Conservation (phyloP, 73 alveolate genomes). For the Halteria grandinella region DNA sequence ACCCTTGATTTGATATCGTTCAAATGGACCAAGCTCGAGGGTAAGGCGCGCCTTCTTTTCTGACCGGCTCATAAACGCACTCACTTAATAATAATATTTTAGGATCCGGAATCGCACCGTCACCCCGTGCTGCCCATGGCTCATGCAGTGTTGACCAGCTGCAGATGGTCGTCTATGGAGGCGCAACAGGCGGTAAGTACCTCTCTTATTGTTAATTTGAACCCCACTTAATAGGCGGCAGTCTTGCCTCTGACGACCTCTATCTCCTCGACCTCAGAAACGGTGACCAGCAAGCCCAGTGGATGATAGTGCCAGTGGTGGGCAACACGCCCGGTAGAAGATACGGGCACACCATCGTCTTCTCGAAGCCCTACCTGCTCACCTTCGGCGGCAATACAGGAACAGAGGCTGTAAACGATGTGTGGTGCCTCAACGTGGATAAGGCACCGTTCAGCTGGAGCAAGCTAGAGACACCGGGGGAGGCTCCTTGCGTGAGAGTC, state of each 20-base stretch:
- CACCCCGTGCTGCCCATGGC: slow-evolving; percentile 98
- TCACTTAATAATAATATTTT: background rate
- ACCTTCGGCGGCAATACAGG: slow-evolving; percentile 97
- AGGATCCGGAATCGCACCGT: slow-evolving; percentile 87
- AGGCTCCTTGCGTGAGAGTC: slow-evolving; percentile 85
- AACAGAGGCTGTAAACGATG: slow-evolving; percentile 94
- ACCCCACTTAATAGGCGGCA: slow-evolving; percentile 82
- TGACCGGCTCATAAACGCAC: no score
- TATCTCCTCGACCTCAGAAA: slow-evolving; percentile 82
- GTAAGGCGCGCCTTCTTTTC: slow-evolving; percentile 20
- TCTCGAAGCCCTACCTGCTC: slow-evolving; percentile 88
- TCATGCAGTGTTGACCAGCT: slow-evolving; percentile 85
- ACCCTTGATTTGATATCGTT: slow-evolving; percentile 72
- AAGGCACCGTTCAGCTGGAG: slow-evolving; percentile 92
- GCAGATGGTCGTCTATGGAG: slow-evolving; percentile 97
- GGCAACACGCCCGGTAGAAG: slow-evolving; percentile 99
- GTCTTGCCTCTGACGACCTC: slow-evolving; percentile 90
- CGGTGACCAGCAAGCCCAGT: slow-evolving; percentile 91
- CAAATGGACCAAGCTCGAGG: slow-evolving; percentile 83
- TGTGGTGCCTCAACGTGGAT: slow-evolving; percentile 93
- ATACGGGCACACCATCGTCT: slow-evolving; percentile 94
- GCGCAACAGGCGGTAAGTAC: slow-evolving; percentile 98
- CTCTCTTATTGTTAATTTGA: slow-evolving; percentile 16
- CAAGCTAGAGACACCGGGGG: slow-evolving; percentile 84
- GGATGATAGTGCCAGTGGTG: slow-evolving; percentile 98